Base-by-base conservation (phyloP, 2,329 filamentous ascomycete species). In the Sclerotinia trifoliorum region DNA sequence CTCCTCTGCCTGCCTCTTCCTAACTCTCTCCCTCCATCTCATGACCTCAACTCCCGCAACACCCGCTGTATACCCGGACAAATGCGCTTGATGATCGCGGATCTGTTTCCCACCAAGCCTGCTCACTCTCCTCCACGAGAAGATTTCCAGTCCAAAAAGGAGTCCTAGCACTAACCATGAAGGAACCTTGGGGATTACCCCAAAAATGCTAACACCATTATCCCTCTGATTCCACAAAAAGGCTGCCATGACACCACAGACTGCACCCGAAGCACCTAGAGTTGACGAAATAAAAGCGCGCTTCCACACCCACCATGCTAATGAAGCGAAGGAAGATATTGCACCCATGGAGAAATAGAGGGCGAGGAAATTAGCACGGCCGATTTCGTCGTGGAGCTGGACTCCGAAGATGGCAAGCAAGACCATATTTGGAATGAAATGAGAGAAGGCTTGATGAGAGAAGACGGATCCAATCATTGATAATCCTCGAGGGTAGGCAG, bases 301-400 rank as follows among this genome's bases (percentile, higher is more conserved):
- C 3, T 74, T 70, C 3, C 80, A 51, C 17, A 83, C 82, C 67
- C 79, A 78, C 67, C 73, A 78, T 7, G 75, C 64, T 69, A 93
- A 80, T 56, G 85, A 87, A n/a, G 82, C 80, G 70, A 88, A 83
- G 69, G 86, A 87, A 11, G 85, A 87, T 1, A 87, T 55, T 1
- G 83, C 81, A 65, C 89, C 90, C 8, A 83, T 83, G 10, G 83
- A 80, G 44, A 90, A 71, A 77, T 89, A 92, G 44, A 91, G 79
- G n/a, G 88, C 84, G 26, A 93, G 79, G 78, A 93, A 92, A 67
- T 85, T 83, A 19, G 85, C 88, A 15, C 90, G 83, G 15, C 89
- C 90, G 35, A 92, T 80, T 73, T 92, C 88, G 70, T 92, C 88
- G 78, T 92, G 89, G 46, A 92, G 80, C 1, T 84, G 81, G 13